Conservation (phyloP, 805 yeast genomes). For the Naumovozyma dairenensis region DNA sequence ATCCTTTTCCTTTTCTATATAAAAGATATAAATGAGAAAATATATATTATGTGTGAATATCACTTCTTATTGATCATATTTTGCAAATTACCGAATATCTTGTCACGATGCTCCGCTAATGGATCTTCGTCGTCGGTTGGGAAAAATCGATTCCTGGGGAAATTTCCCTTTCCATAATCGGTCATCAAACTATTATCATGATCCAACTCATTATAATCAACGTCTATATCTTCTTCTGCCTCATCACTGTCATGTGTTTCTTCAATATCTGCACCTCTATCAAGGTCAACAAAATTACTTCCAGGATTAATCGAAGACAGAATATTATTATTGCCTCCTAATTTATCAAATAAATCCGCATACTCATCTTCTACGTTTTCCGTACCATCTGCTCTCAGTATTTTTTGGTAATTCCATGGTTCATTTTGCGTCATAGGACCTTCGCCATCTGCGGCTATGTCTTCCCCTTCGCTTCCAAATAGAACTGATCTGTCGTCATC, state of each 20-base stretch:
- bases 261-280: constrained; percentile 11
- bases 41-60: background rate
- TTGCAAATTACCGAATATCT: constrained; percentile 48
- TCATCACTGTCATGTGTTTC: constrained; percentile 44
- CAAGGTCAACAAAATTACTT: constrained; percentile 28
- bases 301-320: constrained; percentile 16
- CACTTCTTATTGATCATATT: constrained; percentile 39
- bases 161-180: constrained; percentile 34
- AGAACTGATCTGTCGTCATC: constrained; percentile 44
- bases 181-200: constrained; percentile 63
- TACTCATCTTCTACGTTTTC: constrained; percentile 6
- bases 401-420: constrained; percentile 2
- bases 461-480: constrained; percentile 30
- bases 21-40: background rate
- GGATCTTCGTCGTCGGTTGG: constrained; percentile 48
- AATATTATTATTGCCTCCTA: constrained; percentile 16
- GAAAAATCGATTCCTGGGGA: constrained; percentile 47
- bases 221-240: constrained; percentile 57
- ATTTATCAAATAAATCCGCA: constrained; percentile 17
- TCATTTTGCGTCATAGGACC: constrained; percentile 3
- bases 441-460: constrained; percentile 30
- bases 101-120: constrained; percentile 53
- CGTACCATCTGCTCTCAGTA: background rate
- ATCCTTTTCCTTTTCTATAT: background rate
- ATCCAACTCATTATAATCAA: constrained; percentile 46